Conservation (phyloP, 2,329 filamentous ascomycete species). For the Blastomyces emzantsi region DNA sequence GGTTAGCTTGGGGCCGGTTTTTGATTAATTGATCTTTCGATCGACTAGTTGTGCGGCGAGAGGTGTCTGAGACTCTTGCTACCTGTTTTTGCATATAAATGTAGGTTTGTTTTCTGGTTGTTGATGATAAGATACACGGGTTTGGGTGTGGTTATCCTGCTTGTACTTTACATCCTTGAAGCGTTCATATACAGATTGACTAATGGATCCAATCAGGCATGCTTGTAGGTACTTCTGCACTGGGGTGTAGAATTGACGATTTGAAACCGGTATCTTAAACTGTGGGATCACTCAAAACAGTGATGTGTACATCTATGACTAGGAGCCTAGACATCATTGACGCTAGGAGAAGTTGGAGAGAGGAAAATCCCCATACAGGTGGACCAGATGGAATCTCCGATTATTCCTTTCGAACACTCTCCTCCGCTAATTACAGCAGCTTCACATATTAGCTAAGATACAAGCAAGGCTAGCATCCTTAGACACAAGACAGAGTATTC, state of each 20-base stretch:
- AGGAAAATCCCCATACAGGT: not conserved
- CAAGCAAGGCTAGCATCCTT: too few relatives aligned
- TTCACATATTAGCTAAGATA: not conserved
- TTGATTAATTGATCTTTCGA: conserved; percentile 38
- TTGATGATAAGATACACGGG: not conserved
- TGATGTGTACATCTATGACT: not conserved
- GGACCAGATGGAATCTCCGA: not conserved
- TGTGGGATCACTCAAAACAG: not conserved
- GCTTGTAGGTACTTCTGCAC: not conserved
- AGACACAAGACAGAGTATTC: not conserved
- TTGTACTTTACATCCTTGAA: not conserved
- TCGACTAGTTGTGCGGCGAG: not conserved
- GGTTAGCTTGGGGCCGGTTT: conserved; percentile 49
- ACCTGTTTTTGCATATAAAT: not conserved
- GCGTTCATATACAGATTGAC: not conserved
- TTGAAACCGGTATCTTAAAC: not conserved
- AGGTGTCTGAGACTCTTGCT: not conserved
- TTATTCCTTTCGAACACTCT: not conserved
- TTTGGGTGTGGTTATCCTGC: not conserved
- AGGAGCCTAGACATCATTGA: not conserved
- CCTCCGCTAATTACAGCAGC: not conserved
- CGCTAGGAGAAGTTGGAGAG: not conserved
- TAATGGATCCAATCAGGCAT: not conserved
- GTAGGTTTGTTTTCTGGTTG: conserved; percentile 1
- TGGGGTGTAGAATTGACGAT: not conserved